phyloP scores from a whole-genome alignment of 495 filamentous ascomycete species.

The Podospora appendiculata region DNA sequence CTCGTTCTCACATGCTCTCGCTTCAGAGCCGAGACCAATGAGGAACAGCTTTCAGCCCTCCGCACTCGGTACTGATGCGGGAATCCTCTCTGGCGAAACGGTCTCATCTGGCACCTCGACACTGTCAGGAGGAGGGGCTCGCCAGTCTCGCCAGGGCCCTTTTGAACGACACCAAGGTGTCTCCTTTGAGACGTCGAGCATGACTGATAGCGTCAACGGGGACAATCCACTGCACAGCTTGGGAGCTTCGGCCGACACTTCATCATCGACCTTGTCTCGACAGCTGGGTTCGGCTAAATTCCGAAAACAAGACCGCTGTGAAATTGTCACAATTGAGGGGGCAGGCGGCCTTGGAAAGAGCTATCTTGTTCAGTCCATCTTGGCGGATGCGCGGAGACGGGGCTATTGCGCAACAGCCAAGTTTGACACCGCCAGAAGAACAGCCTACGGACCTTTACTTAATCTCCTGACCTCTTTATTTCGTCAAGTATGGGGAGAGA shows the following conservation, averaged over 20 bases:
- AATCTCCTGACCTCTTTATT: conserved; percentile 75
- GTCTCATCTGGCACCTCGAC: conserved; percentile 27
- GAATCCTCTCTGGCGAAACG: conserved; percentile 27
- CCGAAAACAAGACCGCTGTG: conserved; percentile 60
- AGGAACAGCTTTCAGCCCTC: conserved; percentile 28
- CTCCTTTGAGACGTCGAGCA: conserved; percentile 24
- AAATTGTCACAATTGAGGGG: conserved; percentile 71
- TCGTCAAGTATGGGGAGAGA: conserved; percentile 86
- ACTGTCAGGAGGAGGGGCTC: conserved; percentile 13
- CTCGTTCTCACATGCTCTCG: conserved; percentile 41
- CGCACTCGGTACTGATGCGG: conserved; percentile 19
- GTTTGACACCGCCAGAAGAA: conserved; percentile 72
- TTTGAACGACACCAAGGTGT: conserved; percentile 32
- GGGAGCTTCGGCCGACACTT: conserved; percentile 16
- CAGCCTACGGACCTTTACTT: conserved; percentile 77
- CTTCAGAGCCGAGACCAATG: conserved; percentile 38
- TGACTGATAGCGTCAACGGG: conserved; percentile 20
- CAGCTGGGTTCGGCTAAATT: conserved; percentile 48
- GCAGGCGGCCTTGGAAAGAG: conserved; percentile 77
- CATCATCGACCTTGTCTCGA: conserved; percentile 31
- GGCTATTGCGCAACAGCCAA: conserved; percentile 82
- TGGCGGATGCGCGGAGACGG: conserved; percentile 60
- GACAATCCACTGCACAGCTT: conserved; percentile 24
- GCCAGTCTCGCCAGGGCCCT: conserved; percentile 14
- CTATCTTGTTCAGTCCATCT: conserved; percentile 68